Base-by-base conservation (phyloP, 2,329 filamentous ascomycete genomes). In the Pyrenochaeta sp. region DNA sequence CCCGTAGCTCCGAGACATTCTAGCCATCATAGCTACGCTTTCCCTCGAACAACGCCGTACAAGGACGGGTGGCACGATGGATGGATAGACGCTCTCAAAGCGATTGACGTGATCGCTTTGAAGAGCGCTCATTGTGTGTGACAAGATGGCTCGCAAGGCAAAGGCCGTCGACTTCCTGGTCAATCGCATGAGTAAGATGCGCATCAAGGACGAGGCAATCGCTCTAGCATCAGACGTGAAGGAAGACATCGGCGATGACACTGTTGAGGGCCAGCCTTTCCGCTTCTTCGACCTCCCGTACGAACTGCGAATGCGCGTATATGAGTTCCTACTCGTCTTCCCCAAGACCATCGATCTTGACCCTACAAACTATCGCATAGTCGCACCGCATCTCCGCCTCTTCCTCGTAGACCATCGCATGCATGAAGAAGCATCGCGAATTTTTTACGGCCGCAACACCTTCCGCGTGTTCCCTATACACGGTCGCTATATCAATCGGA, bases 401-500 rank as follows among this genome's bases (percentile, higher is more conserved):
- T 92, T 92, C 67, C 88, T 89, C 12, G 87, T 84, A 39, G 88
- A 77, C 78, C 70, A 72, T 19, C 79, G 76, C 40, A 77, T 83
- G 62, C 82, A 85, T 68, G 74, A 81, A 28, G 84, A 86, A 72
- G 82, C 83, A 5, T 79, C 77, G 45, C 77, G 80, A 54, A 75
- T 81, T 59, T 85, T 85, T 71, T 86, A 85, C 72, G 78, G 80
- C 42, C 73, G 75, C 19, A 82, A 84, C 61, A 83, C 79, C 6
- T 86, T 86, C 66, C 82, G 83, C 43, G 71, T 86, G 30, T 85
- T 86, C 63, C 81, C 80, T 1, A 75, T 83, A 27, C 82, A 85
- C 67, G 81, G 83, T 44, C 82, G 82, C 53, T 82, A 89, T 77
- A 91, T 91, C 80, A 90, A 91, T 77, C 88, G 87, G 30, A 91